phyloP scores from a whole-genome alignment of 1,139 yeast genomes.

The Trichomonascaceae sp. region DNA sequence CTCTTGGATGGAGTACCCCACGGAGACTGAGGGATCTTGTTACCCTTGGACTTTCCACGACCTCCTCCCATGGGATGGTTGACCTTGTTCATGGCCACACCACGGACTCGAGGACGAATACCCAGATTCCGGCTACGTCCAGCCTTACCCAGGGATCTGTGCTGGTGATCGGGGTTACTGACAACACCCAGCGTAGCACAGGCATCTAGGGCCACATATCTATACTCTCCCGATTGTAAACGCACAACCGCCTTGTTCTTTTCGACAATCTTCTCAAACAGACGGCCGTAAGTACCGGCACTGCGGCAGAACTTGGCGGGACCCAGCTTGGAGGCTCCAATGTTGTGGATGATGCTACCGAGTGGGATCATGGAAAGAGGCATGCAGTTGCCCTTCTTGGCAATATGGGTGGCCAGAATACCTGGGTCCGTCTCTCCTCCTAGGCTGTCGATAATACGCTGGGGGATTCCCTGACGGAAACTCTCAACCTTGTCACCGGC shows the following conservation, averaged over 20 bases:
- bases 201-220: conserved; percentile 73
- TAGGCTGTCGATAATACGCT: conserved; percentile 61
- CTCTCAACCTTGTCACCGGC: conserved; percentile 87
- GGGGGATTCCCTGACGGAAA: conserved; percentile 80
- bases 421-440: conserved; percentile 86
- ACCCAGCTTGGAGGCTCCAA: conserved; percentile 67
- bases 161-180: conserved; percentile 90
- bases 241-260: conserved; percentile 63
- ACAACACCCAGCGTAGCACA: conserved; percentile 93
- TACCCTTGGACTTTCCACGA: conserved; percentile 97
- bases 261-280: conserved; percentile 67
- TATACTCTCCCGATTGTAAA: conserved; percentile 84
- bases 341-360: conserved; percentile 81
- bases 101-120: conserved; percentile 90
- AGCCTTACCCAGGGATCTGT: conserved; percentile 87
- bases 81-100: conserved; percentile 95
- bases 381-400: conserved; percentile 89
- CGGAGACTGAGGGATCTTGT: conserved; percentile 85
- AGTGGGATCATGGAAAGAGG: conserved; percentile 87
- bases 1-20: conserved; percentile 94
- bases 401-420: conserved; percentile 70
- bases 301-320: conserved; percentile 85
- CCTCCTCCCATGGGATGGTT: conserved; percentile 99
- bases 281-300: conserved; percentile 90
- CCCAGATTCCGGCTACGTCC: conserved; percentile 92